Evolutionary conservation across 2,329 filamentous ascomycete species (phyloP).

Genomic region (Alternaria solani): DNA sequence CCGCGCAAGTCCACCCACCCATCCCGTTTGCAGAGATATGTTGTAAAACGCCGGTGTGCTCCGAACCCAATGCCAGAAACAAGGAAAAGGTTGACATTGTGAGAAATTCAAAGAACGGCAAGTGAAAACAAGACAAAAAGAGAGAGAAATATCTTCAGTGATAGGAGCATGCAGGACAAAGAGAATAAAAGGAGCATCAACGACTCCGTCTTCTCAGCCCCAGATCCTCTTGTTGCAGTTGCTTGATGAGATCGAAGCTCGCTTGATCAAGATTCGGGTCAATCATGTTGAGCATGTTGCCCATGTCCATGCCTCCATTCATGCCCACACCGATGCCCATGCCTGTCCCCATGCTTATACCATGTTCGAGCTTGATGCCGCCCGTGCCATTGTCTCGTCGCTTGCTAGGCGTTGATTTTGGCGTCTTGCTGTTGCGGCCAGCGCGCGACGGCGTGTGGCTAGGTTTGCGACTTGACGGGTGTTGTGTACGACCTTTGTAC

Average conservation of each 20-base stretch:
- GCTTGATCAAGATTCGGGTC: conserved; percentile 38
- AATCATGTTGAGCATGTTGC: conserved; percentile 27
- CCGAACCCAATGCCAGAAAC: background rate
- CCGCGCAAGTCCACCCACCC: background rate
- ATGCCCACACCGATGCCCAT: conserved; percentile 25
- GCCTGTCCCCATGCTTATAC: conserved; percentile 20
- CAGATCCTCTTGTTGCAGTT: conserved; percentile 43
- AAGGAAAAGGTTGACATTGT: background rate
- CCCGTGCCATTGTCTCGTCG: conserved; percentile 26
- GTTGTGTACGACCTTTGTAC: conserved; percentile 13
- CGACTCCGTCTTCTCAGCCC: conserved; percentile 41
- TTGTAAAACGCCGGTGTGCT: background rate
- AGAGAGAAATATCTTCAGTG: background rate
- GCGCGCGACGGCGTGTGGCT: conserved; percentile 31
- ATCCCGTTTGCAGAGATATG: background rate
- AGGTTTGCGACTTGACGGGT: conserved; percentile 28
- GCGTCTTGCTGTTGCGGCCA: conserved; percentile 36
- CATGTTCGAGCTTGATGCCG: conserved; percentile 38
- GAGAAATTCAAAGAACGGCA: background rate
- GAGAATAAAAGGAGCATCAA: conserved; percentile 5
- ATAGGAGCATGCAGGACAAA: background rate
- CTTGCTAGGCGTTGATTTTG: conserved; percentile 39
- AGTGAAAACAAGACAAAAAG: background rate
- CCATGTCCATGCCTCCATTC: background rate
- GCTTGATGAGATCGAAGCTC: conserved; percentile 37